phyloP scores from a whole-genome alignment of 1,139 yeast genomes.

The Entelexis sorbosivorans region DNA sequence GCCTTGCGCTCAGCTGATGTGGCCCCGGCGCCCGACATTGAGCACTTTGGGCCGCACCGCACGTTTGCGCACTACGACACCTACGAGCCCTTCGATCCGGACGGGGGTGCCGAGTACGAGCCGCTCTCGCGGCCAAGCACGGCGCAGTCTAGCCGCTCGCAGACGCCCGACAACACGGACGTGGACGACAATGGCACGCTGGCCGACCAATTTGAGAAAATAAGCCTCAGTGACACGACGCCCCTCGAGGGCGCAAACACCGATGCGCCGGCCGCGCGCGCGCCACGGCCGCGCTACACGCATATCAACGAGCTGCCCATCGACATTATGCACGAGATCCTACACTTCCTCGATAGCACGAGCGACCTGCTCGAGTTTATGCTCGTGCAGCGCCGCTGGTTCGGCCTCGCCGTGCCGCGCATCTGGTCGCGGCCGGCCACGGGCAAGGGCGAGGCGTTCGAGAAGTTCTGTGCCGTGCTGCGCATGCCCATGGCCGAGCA shows the following conservation, averaged over 20 bases:
- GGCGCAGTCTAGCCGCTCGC: conserved; percentile 11
- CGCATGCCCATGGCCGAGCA: not conserved
- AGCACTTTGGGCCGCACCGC: not conserved
- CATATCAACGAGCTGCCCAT: conserved; percentile 61
- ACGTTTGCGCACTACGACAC: not conserved
- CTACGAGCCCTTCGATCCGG: not conserved
- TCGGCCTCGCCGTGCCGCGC: conserved; percentile 77
- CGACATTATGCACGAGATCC: conserved; percentile 62
- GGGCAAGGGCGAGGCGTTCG: not conserved
- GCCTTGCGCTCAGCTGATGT: not conserved
- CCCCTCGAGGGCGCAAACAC: not conserved
- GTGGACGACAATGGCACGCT: not conserved
- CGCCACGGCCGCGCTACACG: conserved; percentile 24
- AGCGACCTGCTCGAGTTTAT: conserved; percentile 56
- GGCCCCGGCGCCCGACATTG: not conserved
- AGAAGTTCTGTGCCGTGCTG: not conserved
- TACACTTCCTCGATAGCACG: conserved; percentile 52
- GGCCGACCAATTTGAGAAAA: not conserved
- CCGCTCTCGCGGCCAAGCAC: conserved; percentile 4
- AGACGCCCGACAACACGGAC: conserved; percentile 5
- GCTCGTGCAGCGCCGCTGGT: conserved; percentile 75
- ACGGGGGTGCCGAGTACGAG: not conserved
- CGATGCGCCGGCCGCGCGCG: not conserved
- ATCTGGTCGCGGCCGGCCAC: conserved; percentile 40
- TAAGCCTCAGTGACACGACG: not conserved